Conservation (phyloP, 768 basidiomycete genomes). For the Ephemerocybe angulata region DNA sequence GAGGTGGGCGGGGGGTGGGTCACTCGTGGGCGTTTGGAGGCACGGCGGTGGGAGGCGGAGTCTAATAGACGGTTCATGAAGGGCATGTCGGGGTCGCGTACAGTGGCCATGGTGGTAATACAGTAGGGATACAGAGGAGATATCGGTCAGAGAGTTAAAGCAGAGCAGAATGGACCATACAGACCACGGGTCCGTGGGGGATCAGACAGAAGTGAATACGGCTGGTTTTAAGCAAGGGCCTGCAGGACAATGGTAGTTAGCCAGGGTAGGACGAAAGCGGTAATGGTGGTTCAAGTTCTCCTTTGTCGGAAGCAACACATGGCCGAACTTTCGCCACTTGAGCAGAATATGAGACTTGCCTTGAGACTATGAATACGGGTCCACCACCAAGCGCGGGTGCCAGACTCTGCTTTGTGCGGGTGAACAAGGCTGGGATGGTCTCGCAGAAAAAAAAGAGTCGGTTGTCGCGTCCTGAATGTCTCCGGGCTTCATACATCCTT, state of each 20-base stretch:
- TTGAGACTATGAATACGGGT: constrained; percentile 38
- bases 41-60: constrained; percentile 27
- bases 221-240: constrained; percentile 22
- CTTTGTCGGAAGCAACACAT: constrained; percentile 28
- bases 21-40: constrained; percentile 37
- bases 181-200: background rate
- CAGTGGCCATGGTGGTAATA: constrained; percentile 17
- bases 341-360: constrained; percentile 7
- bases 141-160: constrained; percentile 13
- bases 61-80: constrained; percentile 41
- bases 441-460: constrained; percentile 22
- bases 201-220: background rate
- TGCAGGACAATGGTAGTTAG: constrained; percentile 30
- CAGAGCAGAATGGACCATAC: constrained; percentile 27
- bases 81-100: constrained; percentile 25
- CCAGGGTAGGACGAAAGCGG: constrained; percentile 15
- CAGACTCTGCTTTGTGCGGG: no score
- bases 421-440: constrained; percentile 13
- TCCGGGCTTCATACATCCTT: constrained; percentile 34
- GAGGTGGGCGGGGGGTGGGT: constrained; percentile 32
- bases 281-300: constrained; percentile 24
- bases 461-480: constrained; percentile 22
- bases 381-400: constrained; percentile 55
- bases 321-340: constrained; percentile 13
- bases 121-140: constrained; percentile 15